Evolutionary conservation across 176 grass and related monocot genomes (phyloP), one percentile per base, ranked within the genome.

Genomic region (Juncus inflexus): DNA sequence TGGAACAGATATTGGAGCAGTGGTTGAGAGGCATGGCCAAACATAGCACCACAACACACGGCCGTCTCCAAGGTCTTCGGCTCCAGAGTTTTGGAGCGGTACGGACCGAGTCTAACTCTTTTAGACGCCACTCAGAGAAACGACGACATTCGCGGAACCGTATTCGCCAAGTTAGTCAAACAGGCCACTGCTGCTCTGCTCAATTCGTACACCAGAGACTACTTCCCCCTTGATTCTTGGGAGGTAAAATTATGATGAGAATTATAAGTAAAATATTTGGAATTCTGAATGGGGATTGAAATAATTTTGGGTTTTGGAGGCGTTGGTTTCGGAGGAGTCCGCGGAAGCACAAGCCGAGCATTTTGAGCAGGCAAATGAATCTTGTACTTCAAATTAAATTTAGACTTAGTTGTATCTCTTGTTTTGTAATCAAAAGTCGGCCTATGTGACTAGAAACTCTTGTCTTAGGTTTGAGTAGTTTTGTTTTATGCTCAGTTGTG

Each of bases 41-140:
- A 90, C 76, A 90, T 90, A 7, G 76, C 78, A 12, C 85, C 85
- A 3, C 86, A 78, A 49, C 88, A 99, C 49, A 86, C 94, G 3
- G 83, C 95, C 0, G 74, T 99, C 52, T 79, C 75, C 0, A 99
- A 90, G 62, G 89, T 99, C 2, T 94, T 99, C 4, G 95, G 95
- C 12, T 99, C 95, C 5, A 86, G 88, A 83, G 75, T 80, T 10
- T 3, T 87, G 6, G 95, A 99, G 65, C 76, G 60, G 58, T 99
- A 99, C 66, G 85, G 80, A 7, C 89, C 89, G 2, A 78, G 83
- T 58, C 75, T 99, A 13, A 99, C 94, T 45, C 47, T 99, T 4
- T 45, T 94, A 15, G 94, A 99, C 74, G 95, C 89, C 9, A 92
- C 86, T 15, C 82, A 60, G 71, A 84, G 89, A 42, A 99, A 82